These are phyloP conservation scores for Entomortierella parvispora DNA, from an alignment of 192 early-diverging fungal genomes.

Conservation along the genomic window DNA sequence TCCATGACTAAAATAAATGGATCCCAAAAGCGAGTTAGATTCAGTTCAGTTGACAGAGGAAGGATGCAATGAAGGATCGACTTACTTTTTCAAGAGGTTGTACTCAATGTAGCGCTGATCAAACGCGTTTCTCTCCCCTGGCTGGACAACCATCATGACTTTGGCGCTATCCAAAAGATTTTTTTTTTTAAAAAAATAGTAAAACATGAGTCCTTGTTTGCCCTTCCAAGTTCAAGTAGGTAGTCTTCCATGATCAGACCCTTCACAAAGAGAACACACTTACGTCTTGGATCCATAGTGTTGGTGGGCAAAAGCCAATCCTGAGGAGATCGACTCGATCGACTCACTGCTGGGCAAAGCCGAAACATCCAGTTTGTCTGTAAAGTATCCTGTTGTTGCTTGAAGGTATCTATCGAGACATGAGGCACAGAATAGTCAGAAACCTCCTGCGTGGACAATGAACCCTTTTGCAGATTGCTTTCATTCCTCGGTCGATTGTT, in stretches of 20 bases:
- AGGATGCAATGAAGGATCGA: not conserved
- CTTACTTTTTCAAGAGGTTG: slow-evolving; percentile 68
- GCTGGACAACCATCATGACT: slow-evolving; percentile 91
- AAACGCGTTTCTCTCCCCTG: slow-evolving; percentile 91
- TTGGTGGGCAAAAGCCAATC: slow-evolving; percentile 75
- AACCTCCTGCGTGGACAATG: too few species aligned
- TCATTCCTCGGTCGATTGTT: too few species aligned
- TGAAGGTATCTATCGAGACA: slow-evolving; percentile 55
- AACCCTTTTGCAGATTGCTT: too few species aligned
- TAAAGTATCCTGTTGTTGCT: slow-evolving; percentile 57
- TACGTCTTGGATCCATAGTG: slow-evolving; percentile 70
- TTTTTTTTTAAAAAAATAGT: not conserved
- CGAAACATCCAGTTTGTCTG: slow-evolving; percentile 37
- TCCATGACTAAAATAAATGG: slow-evolving; percentile 59
- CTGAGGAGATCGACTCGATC: slow-evolving; percentile 74
- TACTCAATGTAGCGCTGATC: slow-evolving; percentile 94
- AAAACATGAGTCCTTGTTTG: too few species aligned
- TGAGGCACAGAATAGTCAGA: not conserved
- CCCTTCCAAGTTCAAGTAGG: too few species aligned
- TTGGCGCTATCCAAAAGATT: slow-evolving; percentile 77
- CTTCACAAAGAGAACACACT: not conserved
- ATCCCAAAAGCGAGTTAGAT: too few species aligned
- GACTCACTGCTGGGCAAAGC: slow-evolving; percentile 77
- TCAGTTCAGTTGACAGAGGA: too few species aligned
- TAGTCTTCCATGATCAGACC: too few species aligned